Conservation (phyloP, 331 rosid species). For the Pyrus hybrid region DNA sequence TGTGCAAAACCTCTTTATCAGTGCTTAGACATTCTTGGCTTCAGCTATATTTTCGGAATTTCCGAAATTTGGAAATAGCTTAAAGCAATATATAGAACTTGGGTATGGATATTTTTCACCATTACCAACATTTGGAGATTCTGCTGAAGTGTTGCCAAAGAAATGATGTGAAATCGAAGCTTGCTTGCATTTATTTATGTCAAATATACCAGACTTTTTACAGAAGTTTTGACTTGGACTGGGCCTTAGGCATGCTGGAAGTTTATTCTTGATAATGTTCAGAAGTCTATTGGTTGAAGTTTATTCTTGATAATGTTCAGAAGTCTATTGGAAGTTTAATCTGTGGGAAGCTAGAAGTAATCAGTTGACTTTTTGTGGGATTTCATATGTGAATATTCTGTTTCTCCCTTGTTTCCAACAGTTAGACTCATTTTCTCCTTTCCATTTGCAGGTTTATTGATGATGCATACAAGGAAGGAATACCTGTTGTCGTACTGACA, state of each 20-base stretch:
- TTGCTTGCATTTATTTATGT: not conserved
- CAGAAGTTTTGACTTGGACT: not conserved
- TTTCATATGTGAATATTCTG: not conserved
- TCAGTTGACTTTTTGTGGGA: not conserved
- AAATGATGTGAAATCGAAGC: not conserved
- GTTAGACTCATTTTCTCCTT: not conserved
- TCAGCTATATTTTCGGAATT: not conserved
- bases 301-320: no score
- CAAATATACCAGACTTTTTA: no score
- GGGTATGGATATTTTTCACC: not conserved
- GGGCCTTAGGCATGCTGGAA: not conserved
- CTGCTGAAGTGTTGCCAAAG: not conserved
- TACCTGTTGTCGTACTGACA: slow-evolving; percentile 66
- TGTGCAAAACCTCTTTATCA: not conserved
- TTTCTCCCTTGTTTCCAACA: not conserved
- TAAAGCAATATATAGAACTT: not conserved
- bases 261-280: not conserved
- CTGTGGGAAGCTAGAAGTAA: not conserved
- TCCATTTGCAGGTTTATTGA: slow-evolving; percentile 68
- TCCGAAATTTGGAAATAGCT: not conserved
- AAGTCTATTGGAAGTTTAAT: no score
- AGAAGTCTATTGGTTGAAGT: not conserved
- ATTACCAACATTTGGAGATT: not conserved
- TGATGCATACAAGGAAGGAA: slow-evolving; percentile 52
- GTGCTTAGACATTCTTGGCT: not conserved